Percentiles rank a stretch among this genome's conserved stretches.
Evolutionary conservation across 371 early-diverging fungal species (phyloP).

Genomic region (Saksenaea oblongispora): DNA sequence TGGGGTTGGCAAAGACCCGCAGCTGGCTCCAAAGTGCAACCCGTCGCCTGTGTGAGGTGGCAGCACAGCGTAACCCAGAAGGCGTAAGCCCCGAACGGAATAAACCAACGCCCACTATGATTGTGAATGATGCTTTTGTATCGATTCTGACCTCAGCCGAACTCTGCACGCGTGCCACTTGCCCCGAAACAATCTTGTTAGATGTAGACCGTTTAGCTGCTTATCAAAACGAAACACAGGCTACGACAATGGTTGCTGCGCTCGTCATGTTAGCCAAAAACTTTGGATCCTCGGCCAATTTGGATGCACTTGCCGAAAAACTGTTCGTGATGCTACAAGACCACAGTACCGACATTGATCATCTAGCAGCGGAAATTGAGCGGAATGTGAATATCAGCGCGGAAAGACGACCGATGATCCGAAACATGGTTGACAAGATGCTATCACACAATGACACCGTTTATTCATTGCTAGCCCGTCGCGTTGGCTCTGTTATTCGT

Average conservation of each 20-base stretch:
- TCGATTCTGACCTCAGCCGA: conserved; percentile 47
- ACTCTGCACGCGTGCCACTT: conserved; percentile 7
- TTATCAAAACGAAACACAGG: conserved; percentile 71
- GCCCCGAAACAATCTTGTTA: conserved; percentile 73
- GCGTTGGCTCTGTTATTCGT: conserved; percentile 56
- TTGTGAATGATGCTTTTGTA: conserved; percentile 68
- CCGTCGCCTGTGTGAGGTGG: conserved; percentile 33
- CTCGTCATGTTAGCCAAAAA: conserved; percentile 72
- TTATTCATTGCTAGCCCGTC: conserved; percentile 62
- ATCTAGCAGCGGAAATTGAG: conserved; percentile 48
- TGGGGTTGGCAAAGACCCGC: conserved; percentile 51
- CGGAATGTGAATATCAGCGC: conserved; percentile 17
- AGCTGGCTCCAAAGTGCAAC: conserved; percentile 57
- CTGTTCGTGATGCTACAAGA: conserved; percentile 60
- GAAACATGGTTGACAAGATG: conserved; percentile 74
- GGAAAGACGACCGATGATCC: conserved; percentile 53
- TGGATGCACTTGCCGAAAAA: conserved; percentile 42
- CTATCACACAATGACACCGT: conserved; percentile 70
- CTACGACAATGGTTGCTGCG: conserved; percentile 65
- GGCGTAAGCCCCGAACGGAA: conserved; percentile 32
- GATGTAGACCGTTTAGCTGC: conserved; percentile 62
- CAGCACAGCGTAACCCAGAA: conserved; percentile 66
- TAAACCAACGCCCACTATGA: conserved; percentile 27
- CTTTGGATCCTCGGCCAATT: conserved; percentile 35
- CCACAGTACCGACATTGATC: conserved; percentile 50